Base-by-base conservation (phyloP, 805 yeast species). In the Candida tallmaniae region DNA sequence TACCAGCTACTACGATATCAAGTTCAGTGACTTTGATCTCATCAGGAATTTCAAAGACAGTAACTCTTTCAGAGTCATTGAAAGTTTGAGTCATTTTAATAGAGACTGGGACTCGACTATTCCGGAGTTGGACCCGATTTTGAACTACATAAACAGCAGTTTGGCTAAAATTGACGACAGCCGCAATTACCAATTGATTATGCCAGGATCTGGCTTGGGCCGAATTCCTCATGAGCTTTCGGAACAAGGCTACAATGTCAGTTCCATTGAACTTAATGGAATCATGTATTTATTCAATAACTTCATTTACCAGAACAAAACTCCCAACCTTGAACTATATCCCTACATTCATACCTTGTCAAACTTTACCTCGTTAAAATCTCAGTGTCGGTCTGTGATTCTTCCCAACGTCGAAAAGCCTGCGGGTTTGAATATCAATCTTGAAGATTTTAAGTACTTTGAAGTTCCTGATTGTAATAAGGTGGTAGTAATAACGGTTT, bases 121-220 rank as follows among this genome's bases (percentile, higher is more conserved):
- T 11, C 12, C 33, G 4, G 55, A 51, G 48, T 53, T 81, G 1
- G 38, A 50, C 4, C 83, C 83, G 0, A 54, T 86, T 29, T 43
- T 76, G 20, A 50, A 62, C 1, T 87, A 78, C 42, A 65, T 86
- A 11, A 46, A 51, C 2, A 30, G 44, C 0, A 76, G 76, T 28
- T 52, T 82, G 14, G 48, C 56, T 3, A 32, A 44, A 4, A 44
- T 57, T 26, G 58, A 61, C 5, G 74, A 84, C 0, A 57, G 74
- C 9, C n/a, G n/a, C n/a, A n/a, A n/a, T n/a, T n/a, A n/a, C n/a
- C 23, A 9, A n/a, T 68, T 86, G 0, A 58, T 89, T 4, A 74
- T 85, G 1, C 97, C 97, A 0, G 97, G 97, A 0, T 76, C 93
- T 2, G 97, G 97, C 0, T 63, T 83, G 17, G 96, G 96, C 0